phyloP scores from a whole-genome alignment of 2,329 filamentous ascomycete species.

The Pseudogymnoascus sp. region DNA sequence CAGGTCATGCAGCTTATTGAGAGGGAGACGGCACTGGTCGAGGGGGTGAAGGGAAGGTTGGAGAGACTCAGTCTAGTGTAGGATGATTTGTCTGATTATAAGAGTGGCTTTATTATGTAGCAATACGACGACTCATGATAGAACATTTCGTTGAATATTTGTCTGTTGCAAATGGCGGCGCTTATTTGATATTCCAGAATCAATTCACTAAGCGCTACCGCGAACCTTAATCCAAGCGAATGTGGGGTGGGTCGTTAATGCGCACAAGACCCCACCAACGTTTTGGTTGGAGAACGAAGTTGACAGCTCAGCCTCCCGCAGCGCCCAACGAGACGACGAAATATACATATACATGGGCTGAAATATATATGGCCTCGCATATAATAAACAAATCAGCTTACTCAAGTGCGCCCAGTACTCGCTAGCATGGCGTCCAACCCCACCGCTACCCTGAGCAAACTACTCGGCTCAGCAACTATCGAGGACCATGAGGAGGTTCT shows the following conservation, averaged over 20 bases:
- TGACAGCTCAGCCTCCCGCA: constrained; percentile 8
- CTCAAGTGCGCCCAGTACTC: background rate
- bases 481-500: constrained; percentile 70
- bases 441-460: constrained; percentile 26
- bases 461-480: constrained; percentile 48
- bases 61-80: constrained; percentile 42
- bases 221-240: constrained; percentile 9
- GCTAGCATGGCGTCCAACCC: constrained; percentile 27
- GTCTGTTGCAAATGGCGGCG: background rate
- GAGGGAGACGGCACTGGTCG: constrained; percentile 60
- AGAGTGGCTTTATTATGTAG: constrained; percentile 3
- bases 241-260: constrained; percentile 2
- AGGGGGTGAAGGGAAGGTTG: constrained; percentile 56
- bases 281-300: constrained; percentile 5
- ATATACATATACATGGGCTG: constrained; percentile 2
- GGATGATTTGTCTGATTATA: background rate
- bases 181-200: constrained; percentile 6
- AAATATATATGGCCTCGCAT: constrained; percentile 6
- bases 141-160: background rate
- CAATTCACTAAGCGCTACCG: constrained; percentile 4
- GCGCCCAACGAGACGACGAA: background rate
- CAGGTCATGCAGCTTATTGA: constrained; percentile 58
- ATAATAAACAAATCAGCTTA: background rate
- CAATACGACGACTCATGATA: background rate
- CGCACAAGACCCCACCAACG: constrained; percentile 11